Evolutionary conservation across 106 monocot genomes (phyloP).

Genomic region (Alisma plantagoaquatica): DNA sequence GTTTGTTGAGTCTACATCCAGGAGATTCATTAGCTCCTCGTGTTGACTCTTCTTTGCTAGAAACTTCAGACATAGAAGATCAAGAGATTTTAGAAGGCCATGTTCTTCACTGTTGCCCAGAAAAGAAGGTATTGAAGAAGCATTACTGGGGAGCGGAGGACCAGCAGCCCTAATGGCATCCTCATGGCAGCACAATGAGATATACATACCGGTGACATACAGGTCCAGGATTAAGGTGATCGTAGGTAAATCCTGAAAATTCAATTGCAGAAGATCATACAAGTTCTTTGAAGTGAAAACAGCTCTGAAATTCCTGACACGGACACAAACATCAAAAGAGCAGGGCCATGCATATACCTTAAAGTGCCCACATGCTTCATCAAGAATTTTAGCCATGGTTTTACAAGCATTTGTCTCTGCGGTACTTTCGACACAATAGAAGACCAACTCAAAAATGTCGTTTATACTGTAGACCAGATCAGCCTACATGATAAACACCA

Average conservation of each 20-base stretch:
- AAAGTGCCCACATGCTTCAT: constrained; percentile 23
- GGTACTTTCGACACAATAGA: constrained; percentile 21
- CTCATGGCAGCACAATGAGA: constrained; percentile 5
- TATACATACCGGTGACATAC: constrained; percentile 51
- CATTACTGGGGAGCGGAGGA: background rate
- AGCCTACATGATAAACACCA: no score
- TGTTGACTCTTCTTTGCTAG: no score
- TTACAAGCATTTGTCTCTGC: constrained; percentile 19
- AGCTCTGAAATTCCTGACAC: background rate
- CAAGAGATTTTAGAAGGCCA: background rate
- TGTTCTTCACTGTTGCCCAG: background rate
- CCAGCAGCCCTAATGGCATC: constrained; percentile 1
- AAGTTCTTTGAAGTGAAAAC: background rate
- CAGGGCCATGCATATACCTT: constrained; percentile 15
- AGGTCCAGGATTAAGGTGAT: constrained; percentile 41
- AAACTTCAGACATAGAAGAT: no score
- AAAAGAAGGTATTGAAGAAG: constrained; percentile 2
- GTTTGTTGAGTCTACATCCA: no score
- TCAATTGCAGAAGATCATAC: background rate
- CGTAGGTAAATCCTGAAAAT: constrained; percentile 33
- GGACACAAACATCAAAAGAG: constrained; percentile 35
- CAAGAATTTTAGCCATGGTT: no score
- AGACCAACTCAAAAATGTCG: constrained; percentile 39
- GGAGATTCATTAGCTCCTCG: no score
- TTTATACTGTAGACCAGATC: constrained; percentile 22